Conservation (phyloP, 2,329 filamentous ascomycete species). For the Apiospora phragmitis region DNA sequence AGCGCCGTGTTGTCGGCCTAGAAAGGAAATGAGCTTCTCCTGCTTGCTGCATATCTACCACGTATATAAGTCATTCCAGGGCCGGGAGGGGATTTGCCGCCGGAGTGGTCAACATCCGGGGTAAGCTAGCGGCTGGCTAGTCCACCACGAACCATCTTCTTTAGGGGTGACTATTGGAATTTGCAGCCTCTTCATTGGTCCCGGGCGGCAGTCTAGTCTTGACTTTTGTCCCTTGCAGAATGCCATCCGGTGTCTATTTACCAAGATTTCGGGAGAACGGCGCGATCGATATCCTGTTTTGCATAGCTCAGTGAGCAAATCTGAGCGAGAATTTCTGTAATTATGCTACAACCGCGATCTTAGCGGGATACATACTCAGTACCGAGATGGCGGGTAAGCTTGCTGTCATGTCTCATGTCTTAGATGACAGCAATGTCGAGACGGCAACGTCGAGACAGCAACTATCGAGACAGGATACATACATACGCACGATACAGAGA, state of each 20-base stretch:
- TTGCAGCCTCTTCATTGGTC: background rate
- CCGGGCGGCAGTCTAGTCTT: background rate
- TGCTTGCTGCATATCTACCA: background rate
- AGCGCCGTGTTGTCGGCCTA: background rate
- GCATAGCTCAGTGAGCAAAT: background rate
- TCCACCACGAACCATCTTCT: background rate
- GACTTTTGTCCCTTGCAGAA: background rate
- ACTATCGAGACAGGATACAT: background rate
- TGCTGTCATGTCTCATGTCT: background rate
- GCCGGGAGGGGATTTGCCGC: background rate
- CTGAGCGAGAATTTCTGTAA: background rate
- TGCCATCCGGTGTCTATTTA: background rate
- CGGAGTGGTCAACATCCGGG: slow-evolving; percentile 3
- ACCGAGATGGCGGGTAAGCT: background rate
- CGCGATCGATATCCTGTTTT: background rate
- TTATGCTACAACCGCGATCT: background rate
- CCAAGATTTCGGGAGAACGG: background rate
- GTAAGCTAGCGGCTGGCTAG: background rate
- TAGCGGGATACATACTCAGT: background rate
- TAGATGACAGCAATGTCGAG: background rate
- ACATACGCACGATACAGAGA: background rate
- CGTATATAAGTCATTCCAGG: background rate
- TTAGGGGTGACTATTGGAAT: background rate
- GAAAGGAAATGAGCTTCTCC: slow-evolving; percentile 1
- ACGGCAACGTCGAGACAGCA: background rate